These are phyloP conservation scores for Raffaelea deltoideospora DNA, from an alignment of 2,329 filamentous ascomycete species.

Conservation along the genomic window DNA sequence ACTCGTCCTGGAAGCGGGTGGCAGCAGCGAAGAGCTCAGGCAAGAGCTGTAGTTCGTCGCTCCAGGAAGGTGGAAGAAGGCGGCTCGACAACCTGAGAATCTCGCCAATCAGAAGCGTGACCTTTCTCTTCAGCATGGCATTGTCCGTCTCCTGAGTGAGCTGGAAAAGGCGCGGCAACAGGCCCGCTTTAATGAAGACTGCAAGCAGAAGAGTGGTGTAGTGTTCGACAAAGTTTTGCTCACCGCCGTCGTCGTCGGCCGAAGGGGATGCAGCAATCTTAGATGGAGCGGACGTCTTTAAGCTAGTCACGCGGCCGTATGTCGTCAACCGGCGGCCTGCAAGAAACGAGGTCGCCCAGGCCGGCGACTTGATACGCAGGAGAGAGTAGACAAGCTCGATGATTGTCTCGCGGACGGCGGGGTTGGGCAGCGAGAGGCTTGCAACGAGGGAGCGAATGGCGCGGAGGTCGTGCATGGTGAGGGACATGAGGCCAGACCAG, in stretches of 20 bases:
- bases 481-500: constrained; percentile 80
- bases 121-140: constrained; percentile 65
- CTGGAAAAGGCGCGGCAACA: constrained; percentile 46
- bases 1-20: constrained; percentile 53
- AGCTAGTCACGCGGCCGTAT: constrained; percentile 81
- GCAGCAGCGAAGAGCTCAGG: constrained; percentile 73
- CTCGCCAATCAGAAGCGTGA: constrained; percentile 80
- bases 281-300: constrained; percentile 44
- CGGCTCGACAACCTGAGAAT: constrained; percentile 80
- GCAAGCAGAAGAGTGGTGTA: constrained; percentile 83
- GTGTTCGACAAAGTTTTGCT: constrained; percentile 81
- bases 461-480: constrained; percentile 78
- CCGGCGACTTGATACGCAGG: constrained; percentile 78
- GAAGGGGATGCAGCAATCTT: constrained; percentile 32
- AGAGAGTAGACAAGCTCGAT: constrained; percentile 71
- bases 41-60: constrained; percentile 70
- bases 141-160: constrained; percentile 56
- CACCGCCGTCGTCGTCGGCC: constrained; percentile 50
- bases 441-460: constrained; percentile 65
- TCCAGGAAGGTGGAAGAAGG: constrained; percentile 68
- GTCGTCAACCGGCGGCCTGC: constrained; percentile 87
- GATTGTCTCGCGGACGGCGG: constrained; percentile 54
- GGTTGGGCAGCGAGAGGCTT: constrained; percentile 44
- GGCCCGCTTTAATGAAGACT: constrained; percentile 66
- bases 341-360: constrained; percentile 91